Base-by-base conservation (phyloP, 2,329 filamentous ascomycete species). In the Aurifilum marmelostoma region DNA sequence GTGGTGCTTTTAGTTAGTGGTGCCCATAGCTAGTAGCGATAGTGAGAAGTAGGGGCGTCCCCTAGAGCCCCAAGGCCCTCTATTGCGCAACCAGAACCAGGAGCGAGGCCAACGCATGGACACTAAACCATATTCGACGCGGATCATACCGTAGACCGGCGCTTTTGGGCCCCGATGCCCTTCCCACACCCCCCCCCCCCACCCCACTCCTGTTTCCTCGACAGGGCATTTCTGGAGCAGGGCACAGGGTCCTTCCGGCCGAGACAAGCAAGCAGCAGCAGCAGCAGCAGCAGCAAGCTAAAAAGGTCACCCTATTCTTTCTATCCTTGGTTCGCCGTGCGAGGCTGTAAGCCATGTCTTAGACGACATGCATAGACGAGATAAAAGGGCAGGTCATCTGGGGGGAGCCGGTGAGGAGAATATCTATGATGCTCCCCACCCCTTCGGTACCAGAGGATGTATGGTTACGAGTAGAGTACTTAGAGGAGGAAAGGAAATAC, bases 111-210 rank as follows among this genome's bases (percentile, higher is more conserved):
- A 59, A 8, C 56, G 56, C 29, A 59, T 37, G 32, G 32, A 58
- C 56, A 59, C 56, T 59, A 59, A n/a, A 32, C 21, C 56, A 37
- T 8, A 14, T 21, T n/a, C 32, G 6, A 32, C 21, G 12, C 32
- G 32, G 56, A 37, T n/a, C 32, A 37, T 59, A 24, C 56, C 56
- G 56, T 27, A 59, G 56, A 34, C 56, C 14, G 50, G 60, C 65
- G 58, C 67, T 47, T 43, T 34, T 32, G 59, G 21, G n/a, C n/a
- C 43, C 52, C 21, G 16, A 65, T n/a, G n/a, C n/a, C n/a, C n/a
- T n/a, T n/a, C n/a, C n/a, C 32, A 58, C 7, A 16, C 56, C 41
- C 41, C 41, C 41, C 41, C 18, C 41, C 16, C 6, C 18, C 41
- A 2, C 8, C 39, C 4, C 12, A 11, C 6, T 3, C 14, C 7